Evolutionary conservation across 305 asterid species (phyloP), one percentile per base, ranked within the genome.

Genomic region (Striga hermonthica): DNA sequence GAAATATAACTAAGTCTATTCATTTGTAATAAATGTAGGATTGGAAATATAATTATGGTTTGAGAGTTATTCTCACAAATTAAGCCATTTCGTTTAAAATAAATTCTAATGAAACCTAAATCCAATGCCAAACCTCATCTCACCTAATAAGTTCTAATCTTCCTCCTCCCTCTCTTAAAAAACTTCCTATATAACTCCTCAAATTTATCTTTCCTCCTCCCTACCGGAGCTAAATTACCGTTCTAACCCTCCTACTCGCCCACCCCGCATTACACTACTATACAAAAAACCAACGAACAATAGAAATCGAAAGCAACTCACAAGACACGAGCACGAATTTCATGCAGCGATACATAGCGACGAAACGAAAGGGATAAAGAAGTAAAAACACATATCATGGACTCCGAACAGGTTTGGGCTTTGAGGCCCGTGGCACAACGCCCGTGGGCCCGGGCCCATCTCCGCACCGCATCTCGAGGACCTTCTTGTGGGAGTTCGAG

Each of bases 401-500:
- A 34, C 9, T 8, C 5, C 58, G 11, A 40, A n/a, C 62, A 9
- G 11, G 35, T 53, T 52, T 16, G 0, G 59, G n/a, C 43, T 53
- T 52, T 16, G 0, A 53, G n/a, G 35, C 44, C 55, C 12, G 57
- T 48, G 7, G 15, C 36, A 11, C 3, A 4, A 50, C 14, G n/a
- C 8, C 56, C 13, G 39, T 37, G 28, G 10, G 6, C 38, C 62
- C 52, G 0, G 78, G 69, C 71, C 41, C 77, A 6, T 36, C 43
- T 71, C 68, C 76, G 86, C 11, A 76, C 58, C 97, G 80, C 97
- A 90, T 90, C 81, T 90, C 95, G 1, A 84, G 52, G 14, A 90
- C 97, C 69, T 86, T 84, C 86, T 87, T 90, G 78, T 90, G 97
- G 8, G 97, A 90, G 77, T 90, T 90, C 1, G 97, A 90, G 75